Conservation (phyloP, 768 basidiomycete genomes). For the Amanita muscaria region DNA sequence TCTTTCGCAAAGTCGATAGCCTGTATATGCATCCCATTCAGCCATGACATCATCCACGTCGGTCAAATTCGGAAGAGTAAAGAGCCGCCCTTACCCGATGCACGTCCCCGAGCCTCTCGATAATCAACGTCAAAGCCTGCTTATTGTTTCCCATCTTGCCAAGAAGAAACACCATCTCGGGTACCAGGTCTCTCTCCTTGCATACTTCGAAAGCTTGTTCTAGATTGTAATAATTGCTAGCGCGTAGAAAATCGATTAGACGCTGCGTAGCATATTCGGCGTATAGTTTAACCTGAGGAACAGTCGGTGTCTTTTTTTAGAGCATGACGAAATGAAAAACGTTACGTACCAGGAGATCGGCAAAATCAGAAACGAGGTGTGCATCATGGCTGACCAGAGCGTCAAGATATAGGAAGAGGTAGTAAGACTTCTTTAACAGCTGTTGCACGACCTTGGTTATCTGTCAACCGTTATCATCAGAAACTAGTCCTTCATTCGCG, state of each 20-base stretch:
- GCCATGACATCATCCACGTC: too few relatives aligned
- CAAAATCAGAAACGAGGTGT: conserved; percentile 68
- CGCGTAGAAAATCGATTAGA: conserved; percentile 85
- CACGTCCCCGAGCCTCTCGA: conserved; percentile 90
- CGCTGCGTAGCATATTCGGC: conserved; percentile 76
- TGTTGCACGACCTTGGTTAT: conserved; percentile 84
- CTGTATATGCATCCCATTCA: too few relatives aligned
- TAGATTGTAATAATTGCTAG: conserved; percentile 85
- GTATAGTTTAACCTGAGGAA: conserved; percentile 70
- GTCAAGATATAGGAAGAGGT: conserved; percentile 90
- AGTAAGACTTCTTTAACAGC: conserved; percentile 63
- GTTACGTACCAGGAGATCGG: conserved; percentile 66
- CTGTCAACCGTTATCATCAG: conserved; percentile 32
- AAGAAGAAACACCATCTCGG: conserved; percentile 95
- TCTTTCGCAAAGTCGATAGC: conserved; percentile 98
- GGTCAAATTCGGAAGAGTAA: too few relatives aligned
- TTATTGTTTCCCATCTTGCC: conserved; percentile 98
- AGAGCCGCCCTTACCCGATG: conserved; percentile 73
- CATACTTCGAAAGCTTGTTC: conserved; percentile 90
- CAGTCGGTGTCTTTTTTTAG: background rate
- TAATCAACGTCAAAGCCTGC: conserved; percentile 87
- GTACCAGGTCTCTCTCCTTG: conserved; percentile 76
- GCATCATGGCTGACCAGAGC: conserved; percentile 84
- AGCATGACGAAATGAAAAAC: background rate
- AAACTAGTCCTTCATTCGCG: too few relatives aligned